Evolutionary conservation across 2,329 filamentous ascomycete species (phyloP).

Genomic region (Pseudocercospora musae): DNA sequence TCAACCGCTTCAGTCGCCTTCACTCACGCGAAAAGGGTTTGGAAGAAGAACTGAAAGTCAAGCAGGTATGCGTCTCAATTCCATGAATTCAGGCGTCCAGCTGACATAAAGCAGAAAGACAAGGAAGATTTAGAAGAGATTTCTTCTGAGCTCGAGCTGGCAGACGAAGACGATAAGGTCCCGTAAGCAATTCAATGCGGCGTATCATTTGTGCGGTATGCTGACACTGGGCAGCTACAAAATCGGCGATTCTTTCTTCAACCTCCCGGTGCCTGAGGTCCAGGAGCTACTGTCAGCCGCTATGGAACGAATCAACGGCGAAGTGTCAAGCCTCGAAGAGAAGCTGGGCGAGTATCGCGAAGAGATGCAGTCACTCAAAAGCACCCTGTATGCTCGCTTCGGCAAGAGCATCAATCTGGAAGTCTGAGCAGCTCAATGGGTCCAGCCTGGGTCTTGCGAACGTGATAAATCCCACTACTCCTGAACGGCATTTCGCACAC

Average conservation of each 20-base stretch:
- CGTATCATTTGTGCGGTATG: background rate
- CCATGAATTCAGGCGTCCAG: background rate
- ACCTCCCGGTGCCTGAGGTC: constrained; percentile 76
- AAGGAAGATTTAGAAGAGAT: constrained; percentile 97
- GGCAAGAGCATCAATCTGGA: constrained; percentile 96
- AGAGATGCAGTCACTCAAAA: constrained; percentile 87
- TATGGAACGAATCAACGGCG: constrained; percentile 69
- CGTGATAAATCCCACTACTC: background rate
- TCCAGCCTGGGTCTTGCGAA: background rate
- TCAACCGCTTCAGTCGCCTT: constrained; percentile 93
- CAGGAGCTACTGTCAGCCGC: constrained; percentile 77
- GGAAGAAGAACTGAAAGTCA: constrained; percentile 75
- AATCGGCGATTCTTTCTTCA: constrained; percentile 93
- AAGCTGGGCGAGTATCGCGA: constrained; percentile 71
- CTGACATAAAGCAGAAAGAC: constrained; percentile 68
- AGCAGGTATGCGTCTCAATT: constrained; percentile 59
- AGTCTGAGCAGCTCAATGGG: constrained; percentile 44
- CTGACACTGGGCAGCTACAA: constrained; percentile 67
- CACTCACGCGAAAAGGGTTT: constrained; percentile 79
- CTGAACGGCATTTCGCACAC: background rate
- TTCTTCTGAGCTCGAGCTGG: constrained; percentile 83
- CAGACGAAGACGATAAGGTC: constrained; percentile 89
- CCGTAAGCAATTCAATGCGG: constrained; percentile 59
- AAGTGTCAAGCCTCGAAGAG: constrained; percentile 73
- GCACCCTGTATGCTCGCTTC: constrained; percentile 89